Conservation (phyloP, 192 early-diverging fungal species). For the Umbelopsis ramanniana region DNA sequence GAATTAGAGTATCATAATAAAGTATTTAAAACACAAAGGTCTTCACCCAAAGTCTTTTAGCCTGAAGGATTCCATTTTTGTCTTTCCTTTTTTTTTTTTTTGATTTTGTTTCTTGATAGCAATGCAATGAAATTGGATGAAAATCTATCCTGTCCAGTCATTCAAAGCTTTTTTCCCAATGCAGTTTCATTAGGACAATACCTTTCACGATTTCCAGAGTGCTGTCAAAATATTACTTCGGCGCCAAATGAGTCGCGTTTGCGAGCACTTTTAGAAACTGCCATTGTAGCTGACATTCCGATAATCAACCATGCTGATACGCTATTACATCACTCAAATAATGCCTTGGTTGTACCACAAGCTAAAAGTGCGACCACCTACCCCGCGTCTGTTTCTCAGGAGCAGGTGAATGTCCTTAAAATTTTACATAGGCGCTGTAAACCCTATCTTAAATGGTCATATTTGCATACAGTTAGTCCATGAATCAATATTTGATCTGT, state of each 20-base stretch:
- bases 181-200: neutral
- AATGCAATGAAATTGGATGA: neutral
- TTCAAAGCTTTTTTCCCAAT: constrained; percentile 4
- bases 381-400: neutral
- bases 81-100: too few relatives aligned
- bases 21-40: too few relatives aligned
- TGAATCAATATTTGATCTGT: neutral
- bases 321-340: neutral
- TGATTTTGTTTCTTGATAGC: too few relatives aligned
- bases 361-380: neutral
- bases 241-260: neutral
- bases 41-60: too few relatives aligned
- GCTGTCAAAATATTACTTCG: neutral
- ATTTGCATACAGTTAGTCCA: neutral
- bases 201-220: neutral
- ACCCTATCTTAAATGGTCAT: neutral
- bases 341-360: too few relatives aligned
- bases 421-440: neutral
- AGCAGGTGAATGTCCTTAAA: neutral
- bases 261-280: neutral
- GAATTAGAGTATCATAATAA: too few relatives aligned
- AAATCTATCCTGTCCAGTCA: neutral
- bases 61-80: too few relatives aligned
- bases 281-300: neutral
- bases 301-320: neutral